Evolutionary conservation across 2,329 filamentous ascomycete species (phyloP).

Genomic region (Endothia cerciana): DNA sequence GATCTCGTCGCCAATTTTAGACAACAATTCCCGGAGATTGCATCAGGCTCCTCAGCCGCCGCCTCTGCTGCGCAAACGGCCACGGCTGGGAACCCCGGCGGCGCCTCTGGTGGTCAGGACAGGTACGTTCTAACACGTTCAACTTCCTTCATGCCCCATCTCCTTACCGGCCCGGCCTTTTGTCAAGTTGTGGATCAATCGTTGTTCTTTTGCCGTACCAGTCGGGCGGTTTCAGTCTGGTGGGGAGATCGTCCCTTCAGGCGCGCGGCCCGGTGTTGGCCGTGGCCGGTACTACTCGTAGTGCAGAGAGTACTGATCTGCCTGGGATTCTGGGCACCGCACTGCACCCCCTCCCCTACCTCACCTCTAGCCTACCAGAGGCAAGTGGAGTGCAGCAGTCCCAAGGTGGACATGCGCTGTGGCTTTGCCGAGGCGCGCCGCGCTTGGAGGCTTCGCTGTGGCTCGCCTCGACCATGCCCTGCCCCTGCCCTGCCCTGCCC

Average conservation of each 20-base stretch:
- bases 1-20: constrained; percentile 85
- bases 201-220: not conserved
- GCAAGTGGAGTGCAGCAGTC: not conserved
- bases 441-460: constrained; percentile 1
- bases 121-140: constrained; percentile 35
- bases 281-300: constrained; percentile 1
- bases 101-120: constrained; percentile 37
- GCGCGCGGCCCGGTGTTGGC: constrained; percentile 16
- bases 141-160: not conserved
- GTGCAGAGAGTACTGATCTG: not conserved
- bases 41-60: constrained; percentile 51
- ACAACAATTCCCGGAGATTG: constrained; percentile 75
- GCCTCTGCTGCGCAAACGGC: constrained; percentile 43
- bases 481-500: not conserved
- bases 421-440: constrained; percentile 1
- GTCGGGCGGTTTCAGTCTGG: constrained; percentile 18
- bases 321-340: not conserved
- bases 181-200: not conserved
- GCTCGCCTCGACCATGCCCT: not conserved
- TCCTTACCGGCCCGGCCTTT: not conserved
- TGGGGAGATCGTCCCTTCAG: not conserved
- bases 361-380: not conserved
- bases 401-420: not conserved
- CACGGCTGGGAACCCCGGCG: constrained; percentile 39
- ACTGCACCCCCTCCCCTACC: not conserved